Conservation (phyloP, 2,329 filamentous ascomycete genomes). For the Fragosphaeria purpurea region DNA sequence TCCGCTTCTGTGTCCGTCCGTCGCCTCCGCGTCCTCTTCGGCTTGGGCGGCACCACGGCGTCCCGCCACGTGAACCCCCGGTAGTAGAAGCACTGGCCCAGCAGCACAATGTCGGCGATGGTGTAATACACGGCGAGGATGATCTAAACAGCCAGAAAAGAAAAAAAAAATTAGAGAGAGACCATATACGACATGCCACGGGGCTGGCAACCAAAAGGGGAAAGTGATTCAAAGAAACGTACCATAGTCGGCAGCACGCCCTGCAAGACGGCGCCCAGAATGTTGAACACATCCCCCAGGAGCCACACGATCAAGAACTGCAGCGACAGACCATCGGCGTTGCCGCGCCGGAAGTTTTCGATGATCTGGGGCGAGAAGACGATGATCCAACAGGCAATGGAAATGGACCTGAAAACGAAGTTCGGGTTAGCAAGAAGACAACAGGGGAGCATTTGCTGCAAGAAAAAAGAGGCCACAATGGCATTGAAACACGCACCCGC, state of each 20-base stretch:
- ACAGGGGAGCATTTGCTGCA: not conserved
- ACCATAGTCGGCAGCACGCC: conserved; percentile 89
- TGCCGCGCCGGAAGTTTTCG: conserved; percentile 18
- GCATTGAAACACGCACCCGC: conserved; percentile 48
- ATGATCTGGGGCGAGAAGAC: conserved; percentile 93
- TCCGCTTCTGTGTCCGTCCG: not conserved
- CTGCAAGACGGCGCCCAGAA: conserved; percentile 21
- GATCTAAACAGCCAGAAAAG: conserved; percentile 6
- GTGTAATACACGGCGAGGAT: conserved; percentile 19
- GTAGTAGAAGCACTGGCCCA: conserved; percentile 93
- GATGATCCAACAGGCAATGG: conserved; percentile 95
- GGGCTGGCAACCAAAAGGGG: too few species aligned
- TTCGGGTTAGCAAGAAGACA: conserved; percentile 10
- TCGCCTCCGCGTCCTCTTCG: conserved; percentile 21
- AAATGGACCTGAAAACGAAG: conserved; percentile 52
- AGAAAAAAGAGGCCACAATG: not conserved
- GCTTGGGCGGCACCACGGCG: conserved; percentile 32
- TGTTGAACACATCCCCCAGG: conserved; percentile 54
- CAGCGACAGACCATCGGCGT: conserved; percentile 16
- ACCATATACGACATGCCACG: not conserved
- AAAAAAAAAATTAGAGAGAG: too few species aligned
- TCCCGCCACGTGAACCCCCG: conserved; percentile 65
- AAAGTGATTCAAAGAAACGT: conserved; percentile 11
- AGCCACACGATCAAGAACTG: conserved; percentile 93
- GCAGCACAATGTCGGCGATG: conserved; percentile 45